A percentile compares a stretch with the other conserved stretches of the same genome.
These are phyloP conservation scores for Kluyveromyces starmeri DNA, from an alignment of 805 yeast species.

Conservation along the genomic window DNA sequence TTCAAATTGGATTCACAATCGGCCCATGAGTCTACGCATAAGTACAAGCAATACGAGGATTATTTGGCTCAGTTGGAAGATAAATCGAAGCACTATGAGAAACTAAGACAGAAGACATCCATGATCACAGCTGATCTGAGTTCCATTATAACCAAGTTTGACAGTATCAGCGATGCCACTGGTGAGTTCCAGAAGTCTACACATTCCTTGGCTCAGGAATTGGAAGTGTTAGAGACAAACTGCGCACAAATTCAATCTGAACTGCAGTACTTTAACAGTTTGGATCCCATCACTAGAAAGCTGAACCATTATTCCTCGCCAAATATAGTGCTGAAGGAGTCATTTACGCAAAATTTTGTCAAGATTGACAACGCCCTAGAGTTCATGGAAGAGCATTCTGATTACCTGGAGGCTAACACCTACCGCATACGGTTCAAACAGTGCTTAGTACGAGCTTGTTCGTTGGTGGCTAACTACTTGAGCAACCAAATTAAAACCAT, in stretches of 20 bases:
- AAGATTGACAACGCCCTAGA: constrained; percentile 59
- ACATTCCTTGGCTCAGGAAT: constrained; percentile 33
- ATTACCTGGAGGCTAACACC: constrained; percentile 60
- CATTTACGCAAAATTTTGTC: constrained; percentile 44
- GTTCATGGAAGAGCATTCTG: constrained; percentile 46
- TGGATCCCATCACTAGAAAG: constrained; percentile 60
- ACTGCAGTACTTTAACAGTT: constrained; percentile 54
- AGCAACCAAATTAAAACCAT: constrained; percentile 32
- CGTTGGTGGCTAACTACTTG: constrained; percentile 63
- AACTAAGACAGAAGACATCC: constrained; percentile 17
- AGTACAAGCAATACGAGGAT: constrained; percentile 13
- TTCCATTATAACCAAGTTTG: constrained; percentile 27
- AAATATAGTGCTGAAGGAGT: constrained; percentile 48
- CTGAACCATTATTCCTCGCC: constrained; percentile 63
- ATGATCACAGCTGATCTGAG: constrained; percentile 25
- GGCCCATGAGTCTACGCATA: not conserved
- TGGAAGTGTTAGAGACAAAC: constrained; percentile 40
- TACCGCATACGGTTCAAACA: constrained; percentile 70
- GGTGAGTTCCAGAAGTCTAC: constrained; percentile 39
- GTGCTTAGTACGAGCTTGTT: constrained; percentile 72
- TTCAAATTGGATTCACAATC: too few species aligned
- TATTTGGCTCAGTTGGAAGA: constrained; percentile 27
- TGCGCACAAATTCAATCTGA: constrained; percentile 52
- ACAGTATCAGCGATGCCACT: constrained; percentile 25
- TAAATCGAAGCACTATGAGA: constrained; percentile 24